A percentile compares a stretch with the other conserved stretches of the same genome.
Evolutionary conservation across 2,329 filamentous ascomycete species (phyloP).

Genomic region (Aureobasidium pullulans): DNA sequence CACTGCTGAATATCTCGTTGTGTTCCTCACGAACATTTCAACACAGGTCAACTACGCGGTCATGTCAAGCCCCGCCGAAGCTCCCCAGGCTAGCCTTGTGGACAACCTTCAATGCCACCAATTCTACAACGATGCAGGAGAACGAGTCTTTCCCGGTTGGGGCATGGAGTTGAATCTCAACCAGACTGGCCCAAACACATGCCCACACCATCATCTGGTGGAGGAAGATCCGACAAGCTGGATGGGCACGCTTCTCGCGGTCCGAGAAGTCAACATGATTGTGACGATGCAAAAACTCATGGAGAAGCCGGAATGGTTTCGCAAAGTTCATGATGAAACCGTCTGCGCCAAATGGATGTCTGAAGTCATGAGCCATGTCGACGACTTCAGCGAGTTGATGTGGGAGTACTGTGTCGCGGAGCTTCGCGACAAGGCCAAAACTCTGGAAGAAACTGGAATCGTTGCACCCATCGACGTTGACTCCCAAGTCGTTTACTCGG

Average conservation of each 20-base stretch:
- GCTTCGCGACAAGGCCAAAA: conserved; percentile 42
- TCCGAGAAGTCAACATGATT: conserved; percentile 24
- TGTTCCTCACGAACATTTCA: too few species aligned
- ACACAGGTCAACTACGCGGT: too few species aligned
- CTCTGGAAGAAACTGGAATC: conserved; percentile 35
- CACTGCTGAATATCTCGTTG: too few species aligned
- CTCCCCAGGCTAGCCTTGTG: not conserved
- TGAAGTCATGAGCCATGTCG: conserved; percentile 17
- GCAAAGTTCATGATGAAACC: conserved; percentile 23
- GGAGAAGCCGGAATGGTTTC: conserved; percentile 27
- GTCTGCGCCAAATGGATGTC: conserved; percentile 21
- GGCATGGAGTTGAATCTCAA: not conserved
- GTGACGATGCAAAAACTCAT: conserved; percentile 24
- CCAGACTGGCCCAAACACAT: not conserved
- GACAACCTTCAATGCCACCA: not conserved
- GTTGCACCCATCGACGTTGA: conserved; percentile 40
- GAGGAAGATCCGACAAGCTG: not conserved
- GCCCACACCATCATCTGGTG: not conserved
- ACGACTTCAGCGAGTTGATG: conserved; percentile 1
- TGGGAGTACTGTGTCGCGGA: conserved; percentile 33
- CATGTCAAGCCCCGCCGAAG: not conserved
- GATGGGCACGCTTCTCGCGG: not conserved
- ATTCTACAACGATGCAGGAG: not conserved
- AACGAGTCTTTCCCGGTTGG: not conserved
- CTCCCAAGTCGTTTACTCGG: conserved; percentile 46